Percentiles rank a stretch among this genome's conserved stretches.
These are phyloP conservation scores for Dioszegia crocea DNA, from an alignment of 768 basidiomycete species.

Conservation along the genomic window DNA sequence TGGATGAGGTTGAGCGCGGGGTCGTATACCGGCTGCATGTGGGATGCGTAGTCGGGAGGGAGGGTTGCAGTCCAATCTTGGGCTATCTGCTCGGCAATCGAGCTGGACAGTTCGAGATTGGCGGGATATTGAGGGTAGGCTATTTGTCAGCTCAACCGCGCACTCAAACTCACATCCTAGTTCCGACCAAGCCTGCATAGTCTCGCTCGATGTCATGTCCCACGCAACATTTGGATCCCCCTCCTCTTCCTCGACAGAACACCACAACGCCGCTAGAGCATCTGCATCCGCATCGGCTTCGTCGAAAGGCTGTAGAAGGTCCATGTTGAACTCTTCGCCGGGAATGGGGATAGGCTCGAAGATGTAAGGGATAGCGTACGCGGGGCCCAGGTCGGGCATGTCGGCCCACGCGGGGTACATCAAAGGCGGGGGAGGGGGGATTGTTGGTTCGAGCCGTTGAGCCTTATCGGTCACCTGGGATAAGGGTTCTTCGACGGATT, in stretches of 20 bases:
- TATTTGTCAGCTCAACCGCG: background rate
- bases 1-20: background rate
- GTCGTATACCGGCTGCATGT: background rate
- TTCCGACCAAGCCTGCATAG: conserved; percentile 4
- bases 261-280: conserved; percentile 30
- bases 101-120: conserved; percentile 8
- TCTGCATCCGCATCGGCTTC: conserved; percentile 19
- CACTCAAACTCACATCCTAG: background rate
- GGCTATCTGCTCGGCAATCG: conserved; percentile 9
- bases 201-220: background rate
- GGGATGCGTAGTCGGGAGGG: background rate
- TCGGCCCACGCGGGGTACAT: conserved; percentile 5
- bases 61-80: background rate
- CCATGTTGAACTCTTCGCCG: conserved; percentile 7
- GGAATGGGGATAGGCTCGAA: conserved; percentile 29
- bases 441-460: too few relatives aligned
- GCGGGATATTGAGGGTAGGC: background rate
- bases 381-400: conserved; percentile 13
- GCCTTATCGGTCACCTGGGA: background rate
- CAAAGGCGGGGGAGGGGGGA: background rate
- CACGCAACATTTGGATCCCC: background rate
- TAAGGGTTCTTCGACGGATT: too few relatives aligned
- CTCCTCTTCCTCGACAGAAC: conserved; percentile 8
- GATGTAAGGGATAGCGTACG: conserved; percentile 19
- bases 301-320: background rate